Conservation (phyloP, 441 rosid genomes). For the Gossypium schwendimanii region DNA sequence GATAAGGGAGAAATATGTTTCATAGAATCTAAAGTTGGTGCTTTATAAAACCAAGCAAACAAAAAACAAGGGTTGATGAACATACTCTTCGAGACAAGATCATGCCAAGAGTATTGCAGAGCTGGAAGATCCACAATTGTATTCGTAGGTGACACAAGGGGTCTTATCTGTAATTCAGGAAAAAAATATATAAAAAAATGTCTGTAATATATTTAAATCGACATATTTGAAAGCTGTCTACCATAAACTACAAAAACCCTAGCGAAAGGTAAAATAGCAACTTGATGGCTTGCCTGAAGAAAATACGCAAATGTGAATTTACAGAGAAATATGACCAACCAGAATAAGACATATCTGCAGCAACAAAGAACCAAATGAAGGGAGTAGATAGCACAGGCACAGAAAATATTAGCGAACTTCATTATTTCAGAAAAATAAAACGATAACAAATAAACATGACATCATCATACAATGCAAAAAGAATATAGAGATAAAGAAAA, state of each 20-base stretch:
- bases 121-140: constrained; percentile 39
- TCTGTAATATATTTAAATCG: neutral
- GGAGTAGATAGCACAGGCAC: neutral
- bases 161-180: constrained; percentile 65
- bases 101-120: constrained; percentile 89
- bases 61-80: constrained; percentile 10
- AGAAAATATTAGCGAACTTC: constrained; percentile 11
- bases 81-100: constrained; percentile 83
- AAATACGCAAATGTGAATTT: constrained; percentile 94
- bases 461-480: constrained; percentile 5
- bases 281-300: constrained; percentile 71
- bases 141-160: constrained; percentile 75
- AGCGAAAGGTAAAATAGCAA: constrained; percentile 15
- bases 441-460: neutral
- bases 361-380: constrained; percentile 7
- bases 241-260: neutral
- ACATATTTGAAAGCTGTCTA: neutral
- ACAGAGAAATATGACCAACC: constrained; percentile 83
- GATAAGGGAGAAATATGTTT: neutral
- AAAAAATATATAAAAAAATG: constrained; percentile 11
- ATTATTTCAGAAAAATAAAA: constrained; percentile 1
- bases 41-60: neutral
- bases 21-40: neutral
- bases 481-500: neutral
- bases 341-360: constrained; percentile 86